Percentiles rank a stretch among this genome's conserved stretches.
Evolutionary conservation across 805 yeast species (phyloP).

Genomic region (Zygosaccharomyces rouxii): DNA sequence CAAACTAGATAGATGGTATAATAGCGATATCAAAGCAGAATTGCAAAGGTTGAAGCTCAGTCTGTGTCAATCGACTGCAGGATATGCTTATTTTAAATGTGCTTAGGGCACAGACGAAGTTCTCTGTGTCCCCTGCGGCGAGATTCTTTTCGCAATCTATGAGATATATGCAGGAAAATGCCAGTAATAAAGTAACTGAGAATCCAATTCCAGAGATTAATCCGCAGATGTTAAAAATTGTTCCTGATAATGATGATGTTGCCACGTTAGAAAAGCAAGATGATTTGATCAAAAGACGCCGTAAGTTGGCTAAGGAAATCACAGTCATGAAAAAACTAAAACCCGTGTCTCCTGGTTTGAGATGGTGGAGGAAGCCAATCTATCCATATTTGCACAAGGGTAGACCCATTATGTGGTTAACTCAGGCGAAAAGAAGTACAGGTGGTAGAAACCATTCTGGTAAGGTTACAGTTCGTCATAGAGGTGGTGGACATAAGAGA

Average conservation of each 20-base stretch:
- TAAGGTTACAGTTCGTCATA: slow-evolving; percentile 82
- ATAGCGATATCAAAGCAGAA: not conserved
- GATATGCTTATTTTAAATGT: slow-evolving; percentile 3
- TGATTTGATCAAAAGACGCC: slow-evolving; percentile 62
- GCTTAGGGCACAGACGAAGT: slow-evolving; percentile 4
- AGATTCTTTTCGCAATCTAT: slow-evolving; percentile 10
- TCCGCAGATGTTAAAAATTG: slow-evolving; percentile 35
- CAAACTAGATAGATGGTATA: not conserved
- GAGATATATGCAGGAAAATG: slow-evolving; percentile 9
- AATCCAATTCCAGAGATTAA: slow-evolving; percentile 4
- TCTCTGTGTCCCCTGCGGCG: slow-evolving; percentile 1
- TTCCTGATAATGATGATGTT: slow-evolving; percentile 44
- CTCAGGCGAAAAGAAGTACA: slow-evolving; percentile 62
- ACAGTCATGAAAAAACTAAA: slow-evolving; percentile 71
- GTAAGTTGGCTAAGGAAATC: slow-evolving; percentile 63
- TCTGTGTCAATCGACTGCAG: not conserved
- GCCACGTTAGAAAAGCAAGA: slow-evolving; percentile 82
- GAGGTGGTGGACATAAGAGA: slow-evolving; percentile 95
- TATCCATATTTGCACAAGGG: slow-evolving; percentile 87
- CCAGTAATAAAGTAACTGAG: not conserved
- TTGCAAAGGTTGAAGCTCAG: not conserved
- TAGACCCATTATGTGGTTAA: slow-evolving; percentile 69
- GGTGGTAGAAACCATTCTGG: slow-evolving; percentile 92
- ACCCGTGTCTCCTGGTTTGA: slow-evolving; percentile 79
- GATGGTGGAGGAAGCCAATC: slow-evolving; percentile 85